These are phyloP conservation scores for Populus simonii DNA, from an alignment of 345 rosid genomes.

Conservation along the genomic window DNA sequence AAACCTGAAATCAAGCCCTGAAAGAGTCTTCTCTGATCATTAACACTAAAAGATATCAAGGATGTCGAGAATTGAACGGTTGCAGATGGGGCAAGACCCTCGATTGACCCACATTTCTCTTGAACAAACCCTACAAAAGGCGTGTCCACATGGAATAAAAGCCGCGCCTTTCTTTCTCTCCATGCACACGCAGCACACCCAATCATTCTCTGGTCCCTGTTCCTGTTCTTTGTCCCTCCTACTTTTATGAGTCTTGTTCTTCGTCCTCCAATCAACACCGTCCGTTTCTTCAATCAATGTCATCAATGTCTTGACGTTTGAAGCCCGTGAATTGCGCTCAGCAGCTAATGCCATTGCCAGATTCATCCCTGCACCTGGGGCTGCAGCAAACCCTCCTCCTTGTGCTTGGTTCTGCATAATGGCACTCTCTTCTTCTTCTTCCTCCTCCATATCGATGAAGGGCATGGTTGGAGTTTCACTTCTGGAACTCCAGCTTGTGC, in stretches of 20 bases:
- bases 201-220: slow-evolving; percentile 30
- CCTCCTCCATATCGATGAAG: slow-evolving; percentile 22
- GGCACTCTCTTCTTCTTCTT: slow-evolving; percentile 15
- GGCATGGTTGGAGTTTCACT: slow-evolving; percentile 21
- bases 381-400: background rate
- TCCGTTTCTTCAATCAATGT: slow-evolving; percentile 74
- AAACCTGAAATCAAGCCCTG: background rate
- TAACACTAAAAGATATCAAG: slow-evolving; percentile 61
- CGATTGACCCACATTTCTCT: slow-evolving; percentile 61
- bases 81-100: slow-evolving; percentile 74
- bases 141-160: slow-evolving; percentile 89
- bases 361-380: slow-evolving; percentile 42
- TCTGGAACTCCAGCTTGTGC: slow-evolving; percentile 38
- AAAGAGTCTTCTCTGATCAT: background rate
- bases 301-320: slow-evolving; percentile 56
- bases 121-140: slow-evolving; percentile 74
- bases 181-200: slow-evolving; percentile 92
- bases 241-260: background rate
- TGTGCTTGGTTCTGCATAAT: slow-evolving; percentile 6
- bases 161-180: slow-evolving; percentile 89
- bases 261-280: slow-evolving; percentile 44
- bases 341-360: slow-evolving; percentile 77
- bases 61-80: slow-evolving; percentile 64
- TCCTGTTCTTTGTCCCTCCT: slow-evolving; percentile 1
- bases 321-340: slow-evolving; percentile 56